Base-by-base conservation (phyloP, 352 stramenopile species). In the Phytophthora idaei region DNA sequence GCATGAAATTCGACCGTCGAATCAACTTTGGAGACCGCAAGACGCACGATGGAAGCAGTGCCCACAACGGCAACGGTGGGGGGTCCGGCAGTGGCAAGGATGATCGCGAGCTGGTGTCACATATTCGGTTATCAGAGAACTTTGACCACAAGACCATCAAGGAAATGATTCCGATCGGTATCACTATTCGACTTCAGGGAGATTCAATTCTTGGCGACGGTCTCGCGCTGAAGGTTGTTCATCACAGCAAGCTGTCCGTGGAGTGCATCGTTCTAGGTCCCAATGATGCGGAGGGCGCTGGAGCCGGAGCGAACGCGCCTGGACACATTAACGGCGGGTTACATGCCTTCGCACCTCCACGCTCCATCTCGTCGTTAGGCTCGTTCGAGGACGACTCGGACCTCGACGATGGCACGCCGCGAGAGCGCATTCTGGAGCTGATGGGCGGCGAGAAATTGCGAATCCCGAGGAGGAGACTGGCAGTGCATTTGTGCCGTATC, bases 71-170 rank as follows among this genome's bases (percentile, higher is more conserved):
- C 10, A 66, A 48, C 39, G 36, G 42, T 14, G 59, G 50, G 10
- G 52, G 55, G 1, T 64, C 57, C 14, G n/a, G 25, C 1, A 53
- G 76, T 58, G 59, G 65, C 4, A 71, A 64, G 17, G 55, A 84
- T 5, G 74, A 83, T 32, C 78, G 87, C 12, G 65, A 77, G 28
- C 66, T 87, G 14, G 80, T 90, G 0, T 90, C 87, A 27, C 86
- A 93, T 53, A 96, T 96, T 45, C 83, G 83, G 1, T 58, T 96
- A 29, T 96, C 87, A 2, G 87, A 96, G 65, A 94, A 96, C 59
- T 96, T 96, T 62, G 87, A 96, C 57, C 88, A 96, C 81, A 91
- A 93, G 64, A 92, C 85, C 7, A 96, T 96, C 65, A 96, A 96
- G 57, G 87, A 92, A 52, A 93, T 96, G 83, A 90, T 96, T 54